Evolutionary conservation across 805 yeast genomes (phyloP).

Genomic region (Yamadazyma tumulicola): DNA sequence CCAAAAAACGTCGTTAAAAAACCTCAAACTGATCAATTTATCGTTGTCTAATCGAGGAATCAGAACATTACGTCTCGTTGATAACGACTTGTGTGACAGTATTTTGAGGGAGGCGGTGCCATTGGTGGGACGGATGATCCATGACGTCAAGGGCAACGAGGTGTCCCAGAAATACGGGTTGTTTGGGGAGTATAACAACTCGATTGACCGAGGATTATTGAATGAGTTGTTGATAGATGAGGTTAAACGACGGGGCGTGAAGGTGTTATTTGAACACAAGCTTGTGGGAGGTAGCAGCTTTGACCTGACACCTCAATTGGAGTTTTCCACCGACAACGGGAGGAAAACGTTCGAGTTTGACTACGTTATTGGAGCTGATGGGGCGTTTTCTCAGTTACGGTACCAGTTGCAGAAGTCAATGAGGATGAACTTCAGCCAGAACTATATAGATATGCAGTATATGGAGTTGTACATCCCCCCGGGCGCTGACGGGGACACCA

Average conservation of each 20-base stretch:
- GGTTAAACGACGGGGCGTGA: slow-evolving; percentile 43
- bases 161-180: slow-evolving; percentile 75
- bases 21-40: slow-evolving; percentile 65
- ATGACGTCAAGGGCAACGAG: slow-evolving; percentile 59
- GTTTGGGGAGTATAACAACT: slow-evolving; percentile 78
- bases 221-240: slow-evolving; percentile 67
- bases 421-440: slow-evolving; percentile 69
- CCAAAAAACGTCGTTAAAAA: slow-evolving; percentile 48
- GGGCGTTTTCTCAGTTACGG: slow-evolving; percentile 74
- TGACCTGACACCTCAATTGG: slow-evolving; percentile 18
- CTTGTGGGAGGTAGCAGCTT: slow-evolving; percentile 38
- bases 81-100: slow-evolving; percentile 51
- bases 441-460: slow-evolving; percentile 80
- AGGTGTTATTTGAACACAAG: slow-evolving; percentile 54
- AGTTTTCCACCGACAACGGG: slow-evolving; percentile 18
- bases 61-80: slow-evolving; percentile 61
- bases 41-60: slow-evolving; percentile 89
- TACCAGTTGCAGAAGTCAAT: slow-evolving; percentile 60
- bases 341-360: slow-evolving; percentile 38
- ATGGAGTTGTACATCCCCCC: slow-evolving; percentile 77
- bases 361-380: slow-evolving; percentile 80
- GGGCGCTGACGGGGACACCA: slow-evolving; percentile 1
- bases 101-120: slow-evolving; percentile 68
- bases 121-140: slow-evolving; percentile 89
- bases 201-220: slow-evolving; percentile 72